Conservation (phyloP, 2,329 filamentous ascomycete genomes). For the Sclerotinia borealis region DNA sequence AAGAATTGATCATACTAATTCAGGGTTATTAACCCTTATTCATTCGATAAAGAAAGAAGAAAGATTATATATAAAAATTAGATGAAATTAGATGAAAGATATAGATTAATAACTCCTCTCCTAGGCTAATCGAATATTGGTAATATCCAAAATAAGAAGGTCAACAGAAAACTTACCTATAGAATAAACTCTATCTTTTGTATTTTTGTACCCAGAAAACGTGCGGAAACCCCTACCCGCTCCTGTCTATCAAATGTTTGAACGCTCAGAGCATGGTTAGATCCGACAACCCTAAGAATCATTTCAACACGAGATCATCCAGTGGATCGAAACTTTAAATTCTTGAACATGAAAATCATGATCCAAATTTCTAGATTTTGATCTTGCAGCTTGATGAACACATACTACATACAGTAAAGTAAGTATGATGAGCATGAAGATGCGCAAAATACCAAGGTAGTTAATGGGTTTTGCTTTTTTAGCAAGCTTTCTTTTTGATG, state of each 20-base stretch:
- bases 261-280: neutral
- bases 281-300: neutral
- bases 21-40: neutral
- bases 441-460: neutral
- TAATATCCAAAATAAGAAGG: neutral
- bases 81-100: too few species aligned
- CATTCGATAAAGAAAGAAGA: neutral
- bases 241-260: neutral
- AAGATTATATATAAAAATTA: neutral
- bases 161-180: neutral
- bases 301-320: conserved; percentile 2
- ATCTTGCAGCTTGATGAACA: neutral
- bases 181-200: neutral
- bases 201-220: neutral
- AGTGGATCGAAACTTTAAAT: conserved; percentile 3
- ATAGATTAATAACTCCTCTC: neutral
- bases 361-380: too few species aligned
- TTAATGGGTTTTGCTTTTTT: neutral
- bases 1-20: neutral
- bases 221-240: neutral
- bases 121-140: neutral
- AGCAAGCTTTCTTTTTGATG: conserved; percentile 1
- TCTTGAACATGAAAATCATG: neutral
- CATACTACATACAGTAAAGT: neutral
- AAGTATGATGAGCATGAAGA: conserved; percentile 4